Evolutionary conservation across 495 filamentous ascomycete genomes (phyloP).

Genomic region (Evernia prunastri): DNA sequence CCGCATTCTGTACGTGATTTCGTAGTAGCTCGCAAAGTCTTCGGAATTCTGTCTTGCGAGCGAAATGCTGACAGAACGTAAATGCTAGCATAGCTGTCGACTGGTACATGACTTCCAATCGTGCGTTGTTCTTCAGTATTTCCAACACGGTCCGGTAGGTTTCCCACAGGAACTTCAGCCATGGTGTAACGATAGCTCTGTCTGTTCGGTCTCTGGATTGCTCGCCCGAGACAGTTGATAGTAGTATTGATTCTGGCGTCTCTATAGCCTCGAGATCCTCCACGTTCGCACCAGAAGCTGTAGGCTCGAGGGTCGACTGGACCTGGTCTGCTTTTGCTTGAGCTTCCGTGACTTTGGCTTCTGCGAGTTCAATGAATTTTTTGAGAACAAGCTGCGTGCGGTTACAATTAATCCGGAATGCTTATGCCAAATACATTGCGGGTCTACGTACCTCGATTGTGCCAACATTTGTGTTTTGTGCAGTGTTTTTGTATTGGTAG

Average conservation of each 20-base stretch:
- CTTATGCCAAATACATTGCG: background rate
- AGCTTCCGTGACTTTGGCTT: constrained; percentile 91
- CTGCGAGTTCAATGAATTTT: constrained; percentile 94
- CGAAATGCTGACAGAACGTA: constrained; percentile 96
- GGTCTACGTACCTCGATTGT: constrained; percentile 74
- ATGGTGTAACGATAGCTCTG: constrained; percentile 94
- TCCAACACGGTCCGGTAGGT: constrained; percentile 98
- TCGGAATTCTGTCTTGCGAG: constrained; percentile 98
- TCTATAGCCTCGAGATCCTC: constrained; percentile 96
- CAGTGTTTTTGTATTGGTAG: constrained; percentile 99
- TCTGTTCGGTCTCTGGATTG: constrained; percentile 95
- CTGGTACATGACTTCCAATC: constrained; percentile 96
- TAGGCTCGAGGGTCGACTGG: constrained; percentile 75
- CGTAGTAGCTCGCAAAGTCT: constrained; percentile 94
- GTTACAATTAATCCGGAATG: constrained; percentile 11
- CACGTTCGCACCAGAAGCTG: constrained; percentile 63
- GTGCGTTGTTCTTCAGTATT: constrained; percentile 97
- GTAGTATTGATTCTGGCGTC: constrained; percentile 94
- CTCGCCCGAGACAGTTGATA: constrained; percentile 96
- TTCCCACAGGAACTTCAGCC: constrained; percentile 99
- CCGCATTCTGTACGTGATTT: constrained; percentile 98
- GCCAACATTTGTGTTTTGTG: constrained; percentile 95
- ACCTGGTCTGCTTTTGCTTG: constrained; percentile 94
- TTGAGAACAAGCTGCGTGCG: constrained; percentile 71
- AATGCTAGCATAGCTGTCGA: constrained; percentile 96